These are phyloP conservation scores for Cercospora janseana DNA, from an alignment of 2,329 filamentous ascomycete genomes.

Conservation along the genomic window DNA sequence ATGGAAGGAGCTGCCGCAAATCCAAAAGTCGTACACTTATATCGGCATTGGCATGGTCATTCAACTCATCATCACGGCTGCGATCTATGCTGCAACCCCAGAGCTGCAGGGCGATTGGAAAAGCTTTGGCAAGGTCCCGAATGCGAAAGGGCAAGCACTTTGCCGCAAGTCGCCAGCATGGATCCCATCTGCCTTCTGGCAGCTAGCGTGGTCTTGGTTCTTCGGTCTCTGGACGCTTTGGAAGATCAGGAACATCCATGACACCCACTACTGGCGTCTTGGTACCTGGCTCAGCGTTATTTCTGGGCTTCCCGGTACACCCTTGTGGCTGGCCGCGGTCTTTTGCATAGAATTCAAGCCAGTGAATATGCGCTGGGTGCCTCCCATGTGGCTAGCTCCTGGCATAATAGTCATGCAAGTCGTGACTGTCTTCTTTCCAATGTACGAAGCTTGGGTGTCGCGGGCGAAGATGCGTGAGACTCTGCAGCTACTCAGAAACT, in stretches of 20 bases:
- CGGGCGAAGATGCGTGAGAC: constrained; percentile 38
- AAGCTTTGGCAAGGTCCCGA: constrained; percentile 26
- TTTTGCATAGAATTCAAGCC: constrained; percentile 52
- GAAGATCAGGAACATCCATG: constrained; percentile 59
- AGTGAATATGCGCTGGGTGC: constrained; percentile 55
- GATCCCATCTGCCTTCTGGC: constrained; percentile 64
- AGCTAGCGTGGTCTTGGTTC: constrained; percentile 62
- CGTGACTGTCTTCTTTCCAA: constrained; percentile 63
- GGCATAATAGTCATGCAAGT: constrained; percentile 64
- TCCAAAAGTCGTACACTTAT: constrained; percentile 50
- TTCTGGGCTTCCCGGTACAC: constrained; percentile 59
- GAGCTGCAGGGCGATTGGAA: constrained; percentile 30
- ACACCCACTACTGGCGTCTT: constrained; percentile 65
- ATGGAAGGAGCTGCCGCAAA: constrained; percentile 43
- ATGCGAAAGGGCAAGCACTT: constrained; percentile 27
- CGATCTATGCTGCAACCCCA: constrained; percentile 24
- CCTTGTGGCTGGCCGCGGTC: constrained; percentile 61
- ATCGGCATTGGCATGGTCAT: constrained; percentile 56
- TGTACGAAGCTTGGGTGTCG: constrained; percentile 54
- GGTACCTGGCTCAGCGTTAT: constrained; percentile 58
- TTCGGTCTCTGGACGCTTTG: constrained; percentile 62
- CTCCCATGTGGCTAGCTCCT: constrained; percentile 62
- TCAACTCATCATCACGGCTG: constrained; percentile 35
- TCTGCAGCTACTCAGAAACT: constrained; percentile 36
- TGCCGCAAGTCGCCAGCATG: constrained; percentile 51